Percentiles rank a stretch among this genome's conserved stretches.
phyloP scores from a whole-genome alignment of 2,329 filamentous ascomycete genomes.

The Ceratocystis harringtonii region DNA sequence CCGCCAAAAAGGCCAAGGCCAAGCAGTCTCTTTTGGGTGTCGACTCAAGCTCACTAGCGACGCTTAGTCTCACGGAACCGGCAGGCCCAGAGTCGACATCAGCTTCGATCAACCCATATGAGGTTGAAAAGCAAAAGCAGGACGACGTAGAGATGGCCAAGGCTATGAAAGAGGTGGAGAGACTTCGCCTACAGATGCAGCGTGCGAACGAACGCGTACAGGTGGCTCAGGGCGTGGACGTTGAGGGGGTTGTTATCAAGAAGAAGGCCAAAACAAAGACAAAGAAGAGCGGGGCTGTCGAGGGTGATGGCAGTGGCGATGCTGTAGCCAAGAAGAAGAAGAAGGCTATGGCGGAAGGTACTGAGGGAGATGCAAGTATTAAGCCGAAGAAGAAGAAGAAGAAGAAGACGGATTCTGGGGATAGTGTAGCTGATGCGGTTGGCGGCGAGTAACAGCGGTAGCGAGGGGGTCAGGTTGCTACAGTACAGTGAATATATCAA shows the following conservation, averaged over 20 bases:
- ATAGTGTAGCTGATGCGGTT: background rate
- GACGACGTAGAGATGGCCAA: slow-evolving; percentile 81
- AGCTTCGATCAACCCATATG: slow-evolving; percentile 26
- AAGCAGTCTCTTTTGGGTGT: slow-evolving; percentile 56
- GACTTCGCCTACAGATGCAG: slow-evolving; percentile 77
- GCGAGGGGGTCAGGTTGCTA: background rate
- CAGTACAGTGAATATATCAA: background rate
- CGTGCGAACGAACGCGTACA: slow-evolving; percentile 61
- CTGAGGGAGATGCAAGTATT: slow-evolving; percentile 19
- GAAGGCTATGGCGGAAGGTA: slow-evolving; percentile 15
- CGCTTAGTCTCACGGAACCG: slow-evolving; percentile 45
- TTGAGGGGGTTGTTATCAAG: slow-evolving; percentile 49
- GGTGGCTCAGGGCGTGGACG: slow-evolving; percentile 51
- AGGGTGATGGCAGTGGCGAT: background rate
- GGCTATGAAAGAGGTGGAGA: slow-evolving; percentile 79
- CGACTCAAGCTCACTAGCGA: slow-evolving; percentile 67
- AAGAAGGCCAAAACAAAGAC: slow-evolving; percentile 33
- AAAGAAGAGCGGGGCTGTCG: slow-evolving; percentile 12
- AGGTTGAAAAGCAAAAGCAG: slow-evolving; percentile 51
- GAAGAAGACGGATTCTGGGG: slow-evolving; percentile 23
- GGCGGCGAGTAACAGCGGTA: background rate
- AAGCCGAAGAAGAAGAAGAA: slow-evolving; percentile 37
- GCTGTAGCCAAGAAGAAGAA: slow-evolving; percentile 16
- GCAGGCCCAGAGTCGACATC: slow-evolving; percentile 14
- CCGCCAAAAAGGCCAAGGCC: slow-evolving; percentile 32